phyloP scores from a whole-genome alignment of 2,329 filamentous ascomycete genomes.

The Fusarium newnesense region DNA sequence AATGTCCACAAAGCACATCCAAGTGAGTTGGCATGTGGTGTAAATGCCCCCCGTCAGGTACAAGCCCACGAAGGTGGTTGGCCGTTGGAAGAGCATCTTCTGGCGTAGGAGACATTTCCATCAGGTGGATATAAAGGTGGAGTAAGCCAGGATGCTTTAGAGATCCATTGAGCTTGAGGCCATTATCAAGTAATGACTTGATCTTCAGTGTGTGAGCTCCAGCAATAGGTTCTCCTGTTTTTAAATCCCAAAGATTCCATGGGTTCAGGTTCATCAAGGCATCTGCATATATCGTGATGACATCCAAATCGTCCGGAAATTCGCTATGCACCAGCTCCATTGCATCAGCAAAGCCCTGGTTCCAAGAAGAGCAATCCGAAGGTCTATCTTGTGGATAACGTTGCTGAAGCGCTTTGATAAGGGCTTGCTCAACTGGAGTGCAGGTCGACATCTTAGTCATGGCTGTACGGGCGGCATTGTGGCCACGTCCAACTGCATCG shows the following conservation, averaged over 20 bases:
- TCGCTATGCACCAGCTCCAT: conserved; percentile 52
- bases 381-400: conserved; percentile 62
- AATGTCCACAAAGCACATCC: conserved; percentile 75
- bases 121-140: conserved; percentile 80
- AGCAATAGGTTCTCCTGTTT: neutral
- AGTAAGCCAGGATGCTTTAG: conserved; percentile 76
- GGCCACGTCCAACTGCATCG: conserved; percentile 42
- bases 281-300: conserved; percentile 52
- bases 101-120: conserved; percentile 78
- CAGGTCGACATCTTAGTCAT: neutral
- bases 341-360: conserved; percentile 49
- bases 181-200: neutral
- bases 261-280: conserved; percentile 58
- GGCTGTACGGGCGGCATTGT: conserved; percentile 5
- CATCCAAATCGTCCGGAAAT: conserved; percentile 54
- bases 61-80: conserved; percentile 69
- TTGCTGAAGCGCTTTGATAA: conserved; percentile 69
- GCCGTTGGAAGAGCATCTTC: conserved; percentile 71
- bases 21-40: conserved; percentile 83
- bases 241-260: conserved; percentile 17
- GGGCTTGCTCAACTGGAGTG: conserved; percentile 61
- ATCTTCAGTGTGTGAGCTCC: neutral
- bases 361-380: conserved; percentile 37
- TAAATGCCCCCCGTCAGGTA: conserved; percentile 76
- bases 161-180: neutral